Conservation (phyloP, 305 asterid species). For the Fraxinus platypoda region DNA sequence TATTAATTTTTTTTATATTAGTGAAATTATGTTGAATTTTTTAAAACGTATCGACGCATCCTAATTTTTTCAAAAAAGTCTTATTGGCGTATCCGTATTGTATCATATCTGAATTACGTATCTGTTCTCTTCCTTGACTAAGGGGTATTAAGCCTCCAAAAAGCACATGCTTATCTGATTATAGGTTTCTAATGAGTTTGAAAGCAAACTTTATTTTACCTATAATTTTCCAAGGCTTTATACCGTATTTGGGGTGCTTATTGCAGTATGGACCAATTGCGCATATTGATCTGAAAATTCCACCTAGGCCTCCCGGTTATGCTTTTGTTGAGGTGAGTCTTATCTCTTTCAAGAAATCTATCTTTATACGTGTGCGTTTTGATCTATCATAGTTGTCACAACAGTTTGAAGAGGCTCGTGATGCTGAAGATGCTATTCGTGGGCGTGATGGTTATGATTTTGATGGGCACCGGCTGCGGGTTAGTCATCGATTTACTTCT, state of each 20-base stretch:
- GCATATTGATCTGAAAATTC: constrained; percentile 87
- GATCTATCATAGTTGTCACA: not conserved
- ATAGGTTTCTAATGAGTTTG: not conserved
- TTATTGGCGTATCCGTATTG: not conserved
- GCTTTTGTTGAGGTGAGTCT: constrained; percentile 89
- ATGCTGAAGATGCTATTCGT: constrained; percentile 98
- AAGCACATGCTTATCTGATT: not conserved
- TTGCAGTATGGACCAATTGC: constrained; percentile 86
- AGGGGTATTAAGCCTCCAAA: not conserved
- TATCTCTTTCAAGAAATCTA: not conserved
- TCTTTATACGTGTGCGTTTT: constrained; percentile 1
- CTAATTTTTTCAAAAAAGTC: not conserved
- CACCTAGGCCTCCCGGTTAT: constrained; percentile 77
- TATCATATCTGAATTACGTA: too few species aligned
- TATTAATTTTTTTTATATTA: too few species aligned
- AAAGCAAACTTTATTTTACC: not conserved
- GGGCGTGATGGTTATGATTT: constrained; percentile 99
- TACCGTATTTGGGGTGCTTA: constrained; percentile 9
- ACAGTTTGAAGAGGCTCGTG: constrained; percentile 95
- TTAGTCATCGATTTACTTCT: constrained; percentile 29
- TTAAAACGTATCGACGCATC: too few species aligned
- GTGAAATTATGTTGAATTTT: too few species aligned
- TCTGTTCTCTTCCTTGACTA: not conserved
- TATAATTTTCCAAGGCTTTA: constrained; percentile 5
- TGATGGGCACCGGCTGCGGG: constrained; percentile 93